phyloP scores from a whole-genome alignment of 1,139 yeast genomes.

The Kurtzmaniella quercitrusa region DNA sequence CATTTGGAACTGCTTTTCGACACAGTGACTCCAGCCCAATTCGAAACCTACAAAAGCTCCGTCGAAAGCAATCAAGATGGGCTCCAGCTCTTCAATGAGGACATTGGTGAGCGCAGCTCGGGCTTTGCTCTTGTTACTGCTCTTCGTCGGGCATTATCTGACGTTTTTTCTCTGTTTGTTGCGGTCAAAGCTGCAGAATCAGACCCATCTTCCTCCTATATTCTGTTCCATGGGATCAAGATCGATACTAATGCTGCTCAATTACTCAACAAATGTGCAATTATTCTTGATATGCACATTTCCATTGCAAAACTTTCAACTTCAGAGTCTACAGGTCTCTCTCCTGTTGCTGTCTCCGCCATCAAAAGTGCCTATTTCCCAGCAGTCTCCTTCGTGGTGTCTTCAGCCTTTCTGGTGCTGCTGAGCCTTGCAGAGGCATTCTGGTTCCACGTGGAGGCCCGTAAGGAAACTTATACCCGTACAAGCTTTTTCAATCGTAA shows the following conservation, averaged over 20 bases:
- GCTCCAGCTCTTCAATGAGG: constrained; percentile 15
- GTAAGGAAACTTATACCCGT: constrained; percentile 17
- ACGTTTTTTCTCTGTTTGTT: constrained; percentile 6
- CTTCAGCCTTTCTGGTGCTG: constrained; percentile 18
- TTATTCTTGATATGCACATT: constrained; percentile 23
- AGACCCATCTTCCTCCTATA: background rate
- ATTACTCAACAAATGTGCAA: constrained; percentile 16
- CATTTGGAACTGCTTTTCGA: background rate
- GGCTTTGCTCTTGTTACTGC: constrained; percentile 17
- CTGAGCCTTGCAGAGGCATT: constrained; percentile 21
- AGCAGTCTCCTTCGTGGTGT: constrained; percentile 18
- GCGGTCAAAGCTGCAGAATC: background rate
- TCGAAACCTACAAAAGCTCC: background rate
- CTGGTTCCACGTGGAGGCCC: constrained; percentile 37
- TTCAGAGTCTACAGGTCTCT: constrained; percentile 4
- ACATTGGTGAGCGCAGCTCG: constrained; percentile 13
- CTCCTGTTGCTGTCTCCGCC: constrained; percentile 4
- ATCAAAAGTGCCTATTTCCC: constrained; percentile 22
- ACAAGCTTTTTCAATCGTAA: constrained; percentile 24
- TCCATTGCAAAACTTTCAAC: constrained; percentile 10
- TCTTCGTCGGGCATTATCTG: constrained; percentile 15
- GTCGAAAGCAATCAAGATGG: background rate
- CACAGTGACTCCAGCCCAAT: background rate
- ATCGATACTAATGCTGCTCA: constrained; percentile 3
- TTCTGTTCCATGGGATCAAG: background rate